A percentile compares a stretch with the other conserved stretches of the same genome.
phyloP scores from a whole-genome alignment of 176 grass and related monocot genomes.

The Eleusine coracana region DNA sequence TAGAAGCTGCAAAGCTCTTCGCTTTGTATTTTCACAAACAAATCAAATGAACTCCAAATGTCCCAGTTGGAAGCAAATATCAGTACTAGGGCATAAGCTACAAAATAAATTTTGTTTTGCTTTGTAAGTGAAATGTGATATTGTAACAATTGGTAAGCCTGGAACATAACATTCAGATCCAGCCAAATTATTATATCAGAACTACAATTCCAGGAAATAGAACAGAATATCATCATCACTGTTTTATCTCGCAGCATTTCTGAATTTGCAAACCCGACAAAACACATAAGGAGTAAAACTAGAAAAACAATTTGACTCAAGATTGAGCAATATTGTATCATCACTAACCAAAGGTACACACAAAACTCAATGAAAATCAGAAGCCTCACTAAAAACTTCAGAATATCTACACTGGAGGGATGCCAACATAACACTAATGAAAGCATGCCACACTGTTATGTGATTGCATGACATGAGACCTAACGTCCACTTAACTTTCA shows the following conservation, averaged over 20 bases:
- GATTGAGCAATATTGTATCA: not conserved
- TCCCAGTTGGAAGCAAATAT: too few relatives aligned
- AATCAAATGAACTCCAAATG: too few relatives aligned
- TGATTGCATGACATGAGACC: not conserved
- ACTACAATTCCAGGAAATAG: not conserved
- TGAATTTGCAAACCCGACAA: not conserved
- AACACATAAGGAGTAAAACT: not conserved
- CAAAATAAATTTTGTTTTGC: too few relatives aligned
- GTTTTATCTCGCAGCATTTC: not conserved
- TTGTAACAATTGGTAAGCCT: not conserved
- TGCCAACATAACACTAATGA: conserved; percentile 1
- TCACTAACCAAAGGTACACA: conserved; percentile 13
- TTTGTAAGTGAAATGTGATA: not conserved
- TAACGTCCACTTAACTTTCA: not conserved
- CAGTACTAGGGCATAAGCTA: too few relatives aligned
- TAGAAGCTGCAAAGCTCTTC: too few relatives aligned
- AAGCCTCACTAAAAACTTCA: not conserved
- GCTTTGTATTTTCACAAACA: too few relatives aligned
- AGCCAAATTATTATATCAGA: conserved; percentile 1
- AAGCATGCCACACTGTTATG: not conserved
- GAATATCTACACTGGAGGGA: not conserved
- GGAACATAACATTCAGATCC: not conserved
- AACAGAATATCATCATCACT: not conserved
- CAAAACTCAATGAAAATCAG: not conserved
- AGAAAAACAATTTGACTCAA: not conserved